phyloP scores from a whole-genome alignment of 2,329 filamentous ascomycete genomes.

The Aspergillus fructus region DNA sequence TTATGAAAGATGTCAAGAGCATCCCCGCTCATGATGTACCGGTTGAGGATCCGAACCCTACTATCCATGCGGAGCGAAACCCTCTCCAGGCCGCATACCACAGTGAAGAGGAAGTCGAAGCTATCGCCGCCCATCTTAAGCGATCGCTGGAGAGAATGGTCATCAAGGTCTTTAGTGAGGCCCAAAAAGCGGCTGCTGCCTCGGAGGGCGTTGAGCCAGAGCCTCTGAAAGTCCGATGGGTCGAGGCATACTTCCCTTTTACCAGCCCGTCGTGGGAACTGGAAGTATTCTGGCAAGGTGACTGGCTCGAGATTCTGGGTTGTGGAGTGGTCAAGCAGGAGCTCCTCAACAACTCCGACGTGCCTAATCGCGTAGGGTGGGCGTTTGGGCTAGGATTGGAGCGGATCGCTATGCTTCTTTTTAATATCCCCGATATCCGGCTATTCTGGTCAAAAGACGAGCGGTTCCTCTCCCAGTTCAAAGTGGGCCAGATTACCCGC shows the following conservation, averaged over 20 bases:
- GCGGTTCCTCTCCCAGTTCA: conserved; percentile 85
- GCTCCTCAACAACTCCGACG: conserved; percentile 73
- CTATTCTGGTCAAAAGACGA: conserved; percentile 90
- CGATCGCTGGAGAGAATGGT: conserved; percentile 86
- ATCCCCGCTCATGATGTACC: conserved; percentile 72
- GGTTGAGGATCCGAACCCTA: conserved; percentile 81
- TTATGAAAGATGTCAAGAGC: conserved; percentile 68
- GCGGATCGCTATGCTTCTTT: conserved; percentile 94
- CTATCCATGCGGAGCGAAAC: conserved; percentile 74
- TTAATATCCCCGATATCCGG: conserved; percentile 92
- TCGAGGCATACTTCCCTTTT: conserved; percentile 97
- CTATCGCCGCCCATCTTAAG: conserved; percentile 82
- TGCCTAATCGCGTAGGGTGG: conserved; percentile 79
- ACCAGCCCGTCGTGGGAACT: conserved; percentile 95
- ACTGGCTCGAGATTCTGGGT: conserved; percentile 96
- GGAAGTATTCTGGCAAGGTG: conserved; percentile 89
- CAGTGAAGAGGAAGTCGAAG: conserved; percentile 72
- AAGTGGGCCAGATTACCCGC: conserved; percentile 52
- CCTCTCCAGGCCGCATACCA: conserved; percentile 75
- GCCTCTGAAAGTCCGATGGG: conserved; percentile 84
- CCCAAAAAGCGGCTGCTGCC: conserved; percentile 64
- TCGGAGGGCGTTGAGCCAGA: conserved; percentile 60
- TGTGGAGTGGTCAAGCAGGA: conserved; percentile 85
- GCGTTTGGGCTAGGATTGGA: conserved; percentile 94
- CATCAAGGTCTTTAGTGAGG: conserved; percentile 80